A percentile compares a stretch with the other conserved stretches of the same genome.
Conservation (phyloP, 495 filamentous ascomycete species). For the Pseudoneurospora amorphoporcata region DNA sequence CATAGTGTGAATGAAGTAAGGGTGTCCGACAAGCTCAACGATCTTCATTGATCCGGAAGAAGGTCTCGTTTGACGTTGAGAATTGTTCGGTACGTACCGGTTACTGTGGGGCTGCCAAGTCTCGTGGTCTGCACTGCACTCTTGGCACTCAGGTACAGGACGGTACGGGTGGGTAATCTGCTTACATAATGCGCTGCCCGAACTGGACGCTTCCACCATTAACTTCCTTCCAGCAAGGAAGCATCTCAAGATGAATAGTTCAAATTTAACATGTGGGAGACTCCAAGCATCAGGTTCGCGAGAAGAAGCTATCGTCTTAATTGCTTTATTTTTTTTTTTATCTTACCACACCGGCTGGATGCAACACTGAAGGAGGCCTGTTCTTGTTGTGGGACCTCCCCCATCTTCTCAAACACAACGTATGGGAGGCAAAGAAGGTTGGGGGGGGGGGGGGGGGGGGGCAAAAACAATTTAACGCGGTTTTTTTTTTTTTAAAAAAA, state of each 20-base stretch:
- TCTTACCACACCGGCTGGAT: background rate
- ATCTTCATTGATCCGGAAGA: background rate
- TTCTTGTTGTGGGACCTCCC: background rate
- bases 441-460: too few relatives aligned
- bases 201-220: background rate
- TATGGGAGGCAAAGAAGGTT: background rate
- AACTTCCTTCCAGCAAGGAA: background rate
- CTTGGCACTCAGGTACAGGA: background rate
- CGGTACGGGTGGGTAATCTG: background rate
- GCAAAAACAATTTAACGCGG: too few relatives aligned
- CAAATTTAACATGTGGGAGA: background rate
- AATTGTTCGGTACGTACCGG: background rate
- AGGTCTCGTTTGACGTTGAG: background rate
- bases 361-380: background rate
- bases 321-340: background rate
- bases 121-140: background rate
- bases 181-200: background rate
- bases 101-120: background rate
- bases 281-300: background rate
- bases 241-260: background rate
- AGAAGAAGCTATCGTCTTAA: too few relatives aligned
- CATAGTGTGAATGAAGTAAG: background rate
- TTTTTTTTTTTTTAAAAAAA: too few relatives aligned
- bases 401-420: background rate
- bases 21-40: background rate